Evolutionary conservation across 495 filamentous ascomycete species (phyloP), one percentile per base, ranked within the genome.

Genomic region (Chaetomium cochliodes): DNA sequence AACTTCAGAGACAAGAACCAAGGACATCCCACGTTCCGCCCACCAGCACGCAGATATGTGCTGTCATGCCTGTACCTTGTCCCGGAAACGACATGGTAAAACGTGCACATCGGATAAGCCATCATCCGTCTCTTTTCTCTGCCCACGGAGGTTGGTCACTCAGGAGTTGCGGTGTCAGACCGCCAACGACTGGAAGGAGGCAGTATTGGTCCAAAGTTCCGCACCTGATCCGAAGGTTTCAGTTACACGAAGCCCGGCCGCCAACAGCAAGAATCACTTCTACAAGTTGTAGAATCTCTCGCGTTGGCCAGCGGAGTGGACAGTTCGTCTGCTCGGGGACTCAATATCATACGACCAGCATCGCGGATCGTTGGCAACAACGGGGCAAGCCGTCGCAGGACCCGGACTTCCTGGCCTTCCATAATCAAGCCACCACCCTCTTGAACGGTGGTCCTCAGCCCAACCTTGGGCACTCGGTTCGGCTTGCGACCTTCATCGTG

Each of bases 141-240:
- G 3, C 30, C 22, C 30, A 20, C 41, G 18, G 28, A 16, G 9
- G 12, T 8, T 0, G 23, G 11, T 22, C 22, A n/a, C 15, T 4
- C 20, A 44, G 33, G 42, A 54, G 47, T 55, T 65, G 51, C 58
- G 20, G 58, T 61, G 44, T 58, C 58, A 57, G 52, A 62, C 52
- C 33, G 64, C 42, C 58, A 57, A 46, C 39, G 49, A 22, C 18
- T 33, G 42, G 37, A 53, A 33, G 51, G 54, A 51, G 33, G 18
- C 46, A 60, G 39, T 44, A 23, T 44, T 41, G 7, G 26, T 57
- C 18, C 55, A 8, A 26, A 56, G 7, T 49, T 15, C 26, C 37
- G 53, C 52, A 54, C 54, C 46, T 62, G 65, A 62, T 42, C 54
- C 11, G 8, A 47, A 41, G 16, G n/a, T 57, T 33, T 52, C 55